These are phyloP conservation scores for Cercospora sp. DNA, from an alignment of 2,329 filamentous ascomycete species.

Conservation along the genomic window DNA sequence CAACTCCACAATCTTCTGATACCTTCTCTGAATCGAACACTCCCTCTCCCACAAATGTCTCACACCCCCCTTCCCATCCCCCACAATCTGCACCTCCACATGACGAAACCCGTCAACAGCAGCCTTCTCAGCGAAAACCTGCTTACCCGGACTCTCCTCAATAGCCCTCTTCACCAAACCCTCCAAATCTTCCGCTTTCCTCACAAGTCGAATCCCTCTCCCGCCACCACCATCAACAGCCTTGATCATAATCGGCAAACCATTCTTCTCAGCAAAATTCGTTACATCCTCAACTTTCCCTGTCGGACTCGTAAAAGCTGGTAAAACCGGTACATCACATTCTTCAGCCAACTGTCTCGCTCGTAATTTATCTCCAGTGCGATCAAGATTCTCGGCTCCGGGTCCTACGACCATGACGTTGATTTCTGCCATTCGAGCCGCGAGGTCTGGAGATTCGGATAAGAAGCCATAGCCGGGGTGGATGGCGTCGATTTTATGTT, in stretches of 20 bases:
- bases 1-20: conserved; percentile 62
- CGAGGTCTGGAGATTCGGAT: conserved; percentile 56
- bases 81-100: conserved; percentile 62
- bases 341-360: conserved; percentile 54
- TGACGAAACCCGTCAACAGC: conserved; percentile 62
- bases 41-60: conserved; percentile 61
- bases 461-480: conserved; percentile 66
- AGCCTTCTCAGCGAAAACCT: conserved; percentile 62
- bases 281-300: conserved; percentile 45
- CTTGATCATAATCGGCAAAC: conserved; percentile 62
- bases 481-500: conserved; percentile 56
- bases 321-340: conserved; percentile 55
- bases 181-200: conserved; percentile 46
- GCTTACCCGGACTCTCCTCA: conserved; percentile 59
- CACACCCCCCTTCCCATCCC: conserved; percentile 55
- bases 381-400: conserved; percentile 56
- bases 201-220: conserved; percentile 59
- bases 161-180: conserved; percentile 53
- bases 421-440: conserved; percentile 50
- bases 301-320: conserved; percentile 50
- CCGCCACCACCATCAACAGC: conserved; percentile 66
- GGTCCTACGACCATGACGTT: conserved; percentile 55
- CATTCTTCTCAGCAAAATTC: conserved; percentile 59
- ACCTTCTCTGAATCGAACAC: conserved; percentile 60
- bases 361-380: conserved; percentile 59